Conservation (phyloP, 495 filamentous ascomycete species). For the Achaetomiella virescens region DNA sequence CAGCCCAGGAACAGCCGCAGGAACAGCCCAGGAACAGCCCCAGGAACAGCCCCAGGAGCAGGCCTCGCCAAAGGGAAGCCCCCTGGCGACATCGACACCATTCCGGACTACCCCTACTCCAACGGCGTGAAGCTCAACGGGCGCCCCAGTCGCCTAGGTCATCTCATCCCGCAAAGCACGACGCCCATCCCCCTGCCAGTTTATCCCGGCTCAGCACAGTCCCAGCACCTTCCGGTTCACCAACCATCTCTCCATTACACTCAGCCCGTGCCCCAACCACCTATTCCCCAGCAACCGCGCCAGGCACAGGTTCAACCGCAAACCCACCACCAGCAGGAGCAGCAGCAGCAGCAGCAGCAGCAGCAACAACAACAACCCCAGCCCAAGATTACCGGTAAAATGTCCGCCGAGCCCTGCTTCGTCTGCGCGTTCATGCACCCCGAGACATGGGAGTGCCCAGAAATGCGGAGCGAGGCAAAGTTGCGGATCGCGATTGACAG, state of each 20-base stretch:
- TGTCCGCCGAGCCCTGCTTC: conserved; percentile 21
- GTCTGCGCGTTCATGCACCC: conserved; percentile 30
- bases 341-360: neutral
- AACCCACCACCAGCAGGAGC: neutral
- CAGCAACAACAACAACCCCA: neutral
- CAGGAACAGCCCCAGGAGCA: neutral
- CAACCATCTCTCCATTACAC: neutral
- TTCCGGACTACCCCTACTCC: no score
- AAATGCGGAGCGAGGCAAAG: conserved; percentile 26
- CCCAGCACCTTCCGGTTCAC: neutral
- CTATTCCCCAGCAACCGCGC: no score
- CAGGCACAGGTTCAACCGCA: neutral
- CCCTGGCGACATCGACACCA: no score
- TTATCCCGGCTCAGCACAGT: neutral
- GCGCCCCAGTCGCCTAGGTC: no score
- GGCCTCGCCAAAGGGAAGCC: no score
- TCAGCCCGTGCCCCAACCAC: no score
- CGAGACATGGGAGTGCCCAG: conserved; percentile 23
- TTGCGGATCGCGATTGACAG: conserved; percentile 24
- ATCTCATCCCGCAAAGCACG: neutral
- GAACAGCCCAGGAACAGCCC: neutral
- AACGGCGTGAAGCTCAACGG: no score
- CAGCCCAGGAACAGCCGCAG: neutral
- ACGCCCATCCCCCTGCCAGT: neutral
- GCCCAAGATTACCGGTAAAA: neutral